Evolutionary conservation across 108 stramenopile species (phyloP).

Genomic region (Stephanodiscus minutulus): DNA sequence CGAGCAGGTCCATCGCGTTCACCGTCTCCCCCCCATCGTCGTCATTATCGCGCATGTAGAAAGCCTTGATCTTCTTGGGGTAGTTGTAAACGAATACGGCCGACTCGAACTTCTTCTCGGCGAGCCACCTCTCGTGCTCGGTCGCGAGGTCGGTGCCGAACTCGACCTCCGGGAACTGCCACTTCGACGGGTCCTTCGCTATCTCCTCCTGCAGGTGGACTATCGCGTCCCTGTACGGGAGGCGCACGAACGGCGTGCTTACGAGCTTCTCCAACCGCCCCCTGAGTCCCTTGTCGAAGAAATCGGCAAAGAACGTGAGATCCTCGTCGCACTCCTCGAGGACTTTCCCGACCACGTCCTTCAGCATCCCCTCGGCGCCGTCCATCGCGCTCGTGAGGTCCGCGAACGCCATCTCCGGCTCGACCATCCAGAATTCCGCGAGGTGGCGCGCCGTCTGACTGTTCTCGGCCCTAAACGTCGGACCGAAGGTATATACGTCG

Average conservation of each 20-base stretch:
- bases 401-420: slow-evolving; percentile 99
- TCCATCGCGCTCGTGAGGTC: slow-evolving; percentile 94
- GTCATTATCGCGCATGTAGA: slow-evolving; percentile 99
- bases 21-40: slow-evolving; percentile 96
- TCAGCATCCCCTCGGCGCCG: slow-evolving; percentile 96
- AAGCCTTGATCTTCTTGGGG: slow-evolving; percentile 97
- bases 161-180: slow-evolving; percentile 96
- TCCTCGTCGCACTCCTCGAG: slow-evolving; percentile 88
- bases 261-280: slow-evolving; percentile 79
- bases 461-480: slow-evolving; percentile 99
- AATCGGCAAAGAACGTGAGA: slow-evolving; percentile 89
- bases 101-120: slow-evolving; percentile 90
- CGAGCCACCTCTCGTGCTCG: slow-evolving; percentile 97
- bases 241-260: slow-evolving; percentile 79
- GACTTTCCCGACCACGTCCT: slow-evolving; percentile 78
- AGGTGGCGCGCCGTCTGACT: slow-evolving; percentile 97
- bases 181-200: slow-evolving; percentile 93
- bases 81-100: slow-evolving; percentile 98
- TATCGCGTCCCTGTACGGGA: slow-evolving; percentile 93
- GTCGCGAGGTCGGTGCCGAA: slow-evolving; percentile 98
- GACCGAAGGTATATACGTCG: slow-evolving; percentile 99
- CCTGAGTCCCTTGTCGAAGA: slow-evolving; percentile 89
- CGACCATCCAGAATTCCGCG: slow-evolving; percentile 97
- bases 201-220: slow-evolving; percentile 91
- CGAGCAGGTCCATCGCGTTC: slow-evolving; percentile 98